Percentiles rank a stretch among this genome's conserved stretches.
phyloP scores from a whole-genome alignment of 108 stramenopile genomes.

The Pseudonitzschia delicatissima region DNA sequence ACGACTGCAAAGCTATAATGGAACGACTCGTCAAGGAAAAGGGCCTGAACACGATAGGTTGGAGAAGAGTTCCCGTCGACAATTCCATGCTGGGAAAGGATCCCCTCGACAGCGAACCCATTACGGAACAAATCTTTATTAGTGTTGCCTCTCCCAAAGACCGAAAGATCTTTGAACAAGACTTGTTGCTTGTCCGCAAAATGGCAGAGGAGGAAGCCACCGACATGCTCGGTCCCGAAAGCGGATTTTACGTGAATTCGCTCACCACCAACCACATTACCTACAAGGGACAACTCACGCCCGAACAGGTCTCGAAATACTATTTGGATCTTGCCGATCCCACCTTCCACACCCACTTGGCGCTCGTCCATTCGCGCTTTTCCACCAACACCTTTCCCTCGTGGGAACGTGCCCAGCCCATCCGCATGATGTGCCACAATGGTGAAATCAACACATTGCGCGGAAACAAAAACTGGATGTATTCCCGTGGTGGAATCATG shows the following conservation, averaged over 20 bases:
- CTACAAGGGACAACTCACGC: conserved; percentile 95
- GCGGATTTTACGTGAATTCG: conserved; percentile 89
- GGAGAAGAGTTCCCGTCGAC: conserved; percentile 87
- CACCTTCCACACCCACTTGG: conserved; percentile 80
- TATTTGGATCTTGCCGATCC: conserved; percentile 87
- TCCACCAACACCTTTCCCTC: conserved; percentile 95
- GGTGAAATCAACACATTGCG: conserved; percentile 96
- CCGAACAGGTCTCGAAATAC: conserved; percentile 91
- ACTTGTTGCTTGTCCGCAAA: conserved; percentile 85
- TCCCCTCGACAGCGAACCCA: conserved; percentile 88
- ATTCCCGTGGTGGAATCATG: conserved; percentile 93
- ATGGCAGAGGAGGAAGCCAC: conserved; percentile 82
- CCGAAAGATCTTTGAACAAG: conserved; percentile 85
- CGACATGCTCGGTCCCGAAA: conserved; percentile 75
- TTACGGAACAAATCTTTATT: conserved; percentile 84
- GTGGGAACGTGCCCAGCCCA: conserved; percentile 95
- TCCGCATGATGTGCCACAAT: conserved; percentile 98
- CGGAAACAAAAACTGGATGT: conserved; percentile 98
- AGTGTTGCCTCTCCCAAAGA: conserved; percentile 29
- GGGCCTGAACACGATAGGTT: conserved; percentile 79
- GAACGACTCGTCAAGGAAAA: conserved; percentile 77
- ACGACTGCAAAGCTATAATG: conserved; percentile 78
- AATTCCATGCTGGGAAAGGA: conserved; percentile 90
- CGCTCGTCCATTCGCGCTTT: conserved; percentile 93
- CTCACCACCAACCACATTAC: conserved; percentile 85